Base-by-base conservation (phyloP, 169 alveolate genomes). In the Plasmodium billcollinsi region DNA sequence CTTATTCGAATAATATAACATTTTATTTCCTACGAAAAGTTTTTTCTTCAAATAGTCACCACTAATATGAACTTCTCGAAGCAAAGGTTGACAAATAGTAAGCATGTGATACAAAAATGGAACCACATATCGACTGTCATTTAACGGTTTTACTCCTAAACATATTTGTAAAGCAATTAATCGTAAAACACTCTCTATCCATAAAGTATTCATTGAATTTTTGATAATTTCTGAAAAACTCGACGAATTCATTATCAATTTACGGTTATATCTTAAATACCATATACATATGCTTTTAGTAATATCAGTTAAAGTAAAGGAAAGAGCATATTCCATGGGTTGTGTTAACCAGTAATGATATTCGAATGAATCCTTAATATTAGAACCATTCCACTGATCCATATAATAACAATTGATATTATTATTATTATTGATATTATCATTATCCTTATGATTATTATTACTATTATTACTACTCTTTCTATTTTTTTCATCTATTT, bases 151-250 rank as follows among this genome's bases (percentile, higher is more conserved):
- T 47, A 88, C 92, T 69, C 88, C 54, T 47, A 90, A 78, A 67
- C 96, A 93, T 61, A 93, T 65, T 65, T 93, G 94, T 43, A 93
- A 61, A 45, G 94, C 73, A 39, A 93, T 89, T 65, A 93, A 66
- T 43, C 93, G 90, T 63, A 93, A 74, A 21, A 83, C 92, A 50
- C 91, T 76, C 45, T 93, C 96, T 62, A 90, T 74, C 96, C 94
- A 93, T 62, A 89, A 67, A 18, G 90, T 70, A 59, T 93, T 92
- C 69, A 88, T 61, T 1, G 94, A 93, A 18, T 73, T 89, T 52
- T 75, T 56, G 15, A 69, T 70, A 58, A 88, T 69, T 56, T 72
- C 89, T 14, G 93, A 90, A 45, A 89, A 83, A 70, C 24, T 73
- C 24, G 73, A 29, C 8, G 94, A 89, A 26, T 80, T 72, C 45